A percentile compares a stretch with the other conserved stretches of the same genome.
Conservation (phyloP, 2,329 filamentous ascomycete genomes). For the Exophiala oligosperma region DNA sequence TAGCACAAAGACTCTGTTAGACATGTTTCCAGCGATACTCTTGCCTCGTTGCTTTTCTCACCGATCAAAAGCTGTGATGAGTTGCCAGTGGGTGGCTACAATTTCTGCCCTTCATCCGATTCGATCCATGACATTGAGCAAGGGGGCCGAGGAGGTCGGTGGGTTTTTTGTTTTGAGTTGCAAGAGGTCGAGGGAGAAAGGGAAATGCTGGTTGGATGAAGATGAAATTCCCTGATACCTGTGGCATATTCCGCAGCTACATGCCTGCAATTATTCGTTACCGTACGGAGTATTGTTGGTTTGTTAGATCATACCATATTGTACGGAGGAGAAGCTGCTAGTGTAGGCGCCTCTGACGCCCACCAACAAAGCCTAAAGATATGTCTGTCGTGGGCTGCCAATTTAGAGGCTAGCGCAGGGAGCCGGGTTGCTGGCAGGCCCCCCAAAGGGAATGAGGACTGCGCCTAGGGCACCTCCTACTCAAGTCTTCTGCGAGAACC, state of each 20-base stretch:
- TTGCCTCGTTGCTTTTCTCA: neutral
- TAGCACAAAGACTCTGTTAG: neutral
- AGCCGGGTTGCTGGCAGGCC: neutral
- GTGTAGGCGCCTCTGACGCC: neutral
- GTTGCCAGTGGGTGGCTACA: neutral
- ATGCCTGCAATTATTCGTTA: too few species aligned
- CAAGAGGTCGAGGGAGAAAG: too few species aligned
- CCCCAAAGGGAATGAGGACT: neutral
- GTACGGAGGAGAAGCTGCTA: neutral
- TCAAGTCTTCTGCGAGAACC: too few species aligned
- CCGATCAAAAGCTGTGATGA: neutral
- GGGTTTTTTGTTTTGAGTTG: too few species aligned
- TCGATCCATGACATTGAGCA: neutral
- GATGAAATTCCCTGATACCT: too few species aligned
- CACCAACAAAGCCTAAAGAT: neutral
- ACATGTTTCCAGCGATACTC: neutral
- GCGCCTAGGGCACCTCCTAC: too few species aligned
- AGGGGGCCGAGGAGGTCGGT: too few species aligned
- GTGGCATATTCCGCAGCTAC: too few species aligned
- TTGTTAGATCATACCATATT: neutral
- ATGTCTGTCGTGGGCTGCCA: neutral
- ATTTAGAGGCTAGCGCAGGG: neutral
- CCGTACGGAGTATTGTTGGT: neutral
- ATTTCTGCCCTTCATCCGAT: neutral
- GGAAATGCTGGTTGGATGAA: too few species aligned